Base-by-base conservation (phyloP, 108 stramenopile genomes). In the Skeletonema tropicum region DNA sequence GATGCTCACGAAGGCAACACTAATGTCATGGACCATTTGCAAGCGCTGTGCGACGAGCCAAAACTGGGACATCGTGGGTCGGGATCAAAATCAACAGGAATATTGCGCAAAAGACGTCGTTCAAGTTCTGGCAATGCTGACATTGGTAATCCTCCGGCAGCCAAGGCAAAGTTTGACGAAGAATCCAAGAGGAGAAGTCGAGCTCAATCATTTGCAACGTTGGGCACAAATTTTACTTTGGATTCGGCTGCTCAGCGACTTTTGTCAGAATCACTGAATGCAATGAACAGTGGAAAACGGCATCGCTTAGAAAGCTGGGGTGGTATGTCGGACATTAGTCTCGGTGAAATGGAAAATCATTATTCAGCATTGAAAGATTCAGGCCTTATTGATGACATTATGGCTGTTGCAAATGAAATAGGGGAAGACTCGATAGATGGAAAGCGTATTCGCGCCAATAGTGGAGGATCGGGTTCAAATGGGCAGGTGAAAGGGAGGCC, bases 291-390 rank as follows among this genome's bases (percentile, higher is more conserved):
- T 36, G 74, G 60, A 31, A 58, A 83, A 66, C 66, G 92, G 57
- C 77, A 90, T 59, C 87, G 94, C 39, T 52, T 88, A 7, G 94
- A 94, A 60, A 91, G 90, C 68, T 94, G 93, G 93, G 93, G 93
- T 59, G 93, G 86, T 19, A 94, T 94, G 93, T 92, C 91, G 13
- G 93, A 94, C 77, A 66, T 94, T 21, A 89, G 88, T 48, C 60
- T 57, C 21, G 63, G 68, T 17, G 80, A 49, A 29, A 73, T 77
- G 68, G 74, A 39, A 39, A 11, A 55, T 31, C 63, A 36, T 21
- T 39, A 77, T 29, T 71, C 38, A 19, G 80, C 80, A 45, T 71
- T 82, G 14, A 72, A 73, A 52, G 70, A 79, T 41, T 80, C 77
- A 21, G 80, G 74, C 45, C 64, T 85, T 45, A 70, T 86, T 48